Evolutionary conservation across 2,329 filamentous ascomycete genomes (phyloP).

Genomic region (Pyricularia pennisetigena): DNA sequence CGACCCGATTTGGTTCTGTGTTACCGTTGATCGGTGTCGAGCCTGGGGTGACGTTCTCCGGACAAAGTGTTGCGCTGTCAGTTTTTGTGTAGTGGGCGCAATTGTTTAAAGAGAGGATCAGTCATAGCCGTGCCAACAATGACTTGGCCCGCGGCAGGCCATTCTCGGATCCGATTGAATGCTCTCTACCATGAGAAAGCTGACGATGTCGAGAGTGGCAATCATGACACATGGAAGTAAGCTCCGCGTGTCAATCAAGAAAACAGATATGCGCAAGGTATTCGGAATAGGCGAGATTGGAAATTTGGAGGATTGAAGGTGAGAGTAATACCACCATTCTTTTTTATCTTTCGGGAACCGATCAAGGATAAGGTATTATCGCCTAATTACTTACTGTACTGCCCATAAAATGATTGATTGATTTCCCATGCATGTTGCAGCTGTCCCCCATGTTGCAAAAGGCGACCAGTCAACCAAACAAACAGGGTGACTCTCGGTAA

Average conservation of each 20-base stretch:
- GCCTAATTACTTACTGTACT: neutral
- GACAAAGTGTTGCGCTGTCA: neutral
- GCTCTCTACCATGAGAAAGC: neutral
- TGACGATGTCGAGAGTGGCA: neutral
- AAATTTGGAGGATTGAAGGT: neutral
- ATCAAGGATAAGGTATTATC: neutral
- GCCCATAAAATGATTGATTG: neutral
- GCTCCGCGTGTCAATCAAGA: neutral
- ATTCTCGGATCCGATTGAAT: neutral
- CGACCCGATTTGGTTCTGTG: too few relatives aligned
- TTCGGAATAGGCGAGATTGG: neutral
- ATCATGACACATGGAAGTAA: neutral
- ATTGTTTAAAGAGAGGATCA: too few relatives aligned
- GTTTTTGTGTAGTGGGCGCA: neutral
- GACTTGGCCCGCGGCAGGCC: neutral
- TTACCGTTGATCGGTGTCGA: neutral
- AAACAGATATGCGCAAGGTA: neutral
- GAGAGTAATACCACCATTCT: neutral
- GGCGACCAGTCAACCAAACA: too few relatives aligned
- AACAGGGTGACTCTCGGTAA: neutral
- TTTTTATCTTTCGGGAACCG: neutral
- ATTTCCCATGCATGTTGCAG: neutral
- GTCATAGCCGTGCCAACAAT: neutral
- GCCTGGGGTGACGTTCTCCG: neutral
- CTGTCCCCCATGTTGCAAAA: neutral